Percentiles rank a stretch among this genome's conserved stretches.
Conservation (phyloP, 345 rosid genomes). For the Dipteronia sinensis region DNA sequence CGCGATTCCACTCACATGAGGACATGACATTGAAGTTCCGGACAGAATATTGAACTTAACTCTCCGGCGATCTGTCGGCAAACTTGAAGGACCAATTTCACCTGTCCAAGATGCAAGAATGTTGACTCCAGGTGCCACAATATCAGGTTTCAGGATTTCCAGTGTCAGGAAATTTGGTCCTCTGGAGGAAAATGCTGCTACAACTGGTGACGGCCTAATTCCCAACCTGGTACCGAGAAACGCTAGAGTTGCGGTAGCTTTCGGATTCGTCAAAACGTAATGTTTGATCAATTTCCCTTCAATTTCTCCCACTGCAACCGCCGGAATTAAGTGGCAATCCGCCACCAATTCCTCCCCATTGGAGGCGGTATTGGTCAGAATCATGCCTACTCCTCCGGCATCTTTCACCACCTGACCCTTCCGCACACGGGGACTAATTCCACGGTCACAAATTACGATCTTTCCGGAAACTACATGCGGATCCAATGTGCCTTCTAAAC, state of each 20-base stretch:
- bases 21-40: constrained; percentile 96
- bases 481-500: constrained; percentile 63
- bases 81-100: constrained; percentile 71
- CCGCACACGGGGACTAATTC: constrained; percentile 59
- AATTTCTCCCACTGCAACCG: constrained; percentile 76
- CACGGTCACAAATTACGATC: constrained; percentile 77
- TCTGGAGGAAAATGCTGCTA: constrained; percentile 77
- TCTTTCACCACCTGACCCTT: constrained; percentile 67
- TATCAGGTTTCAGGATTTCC: constrained; percentile 71
- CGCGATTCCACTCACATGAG: constrained; percentile 92
- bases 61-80: constrained; percentile 64
- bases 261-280: constrained; percentile 45
- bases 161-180: constrained; percentile 63
- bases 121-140: constrained; percentile 77
- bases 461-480: constrained; percentile 52
- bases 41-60: constrained; percentile 82
- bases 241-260: constrained; percentile 51
- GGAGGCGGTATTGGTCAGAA: constrained; percentile 59
- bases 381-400: constrained; percentile 73
- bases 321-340: constrained; percentile 81
- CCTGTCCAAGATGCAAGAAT: constrained; percentile 82
- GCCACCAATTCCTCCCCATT: constrained; percentile 96
- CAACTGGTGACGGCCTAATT: constrained; percentile 67
- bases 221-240: constrained; percentile 61
- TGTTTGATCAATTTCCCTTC: constrained; percentile 72